A percentile compares a stretch with the other conserved stretches of the same genome.
These are phyloP conservation scores for Suhomyces yuchorum DNA, from an alignment of 1,139 yeast species.

Conservation along the genomic window DNA sequence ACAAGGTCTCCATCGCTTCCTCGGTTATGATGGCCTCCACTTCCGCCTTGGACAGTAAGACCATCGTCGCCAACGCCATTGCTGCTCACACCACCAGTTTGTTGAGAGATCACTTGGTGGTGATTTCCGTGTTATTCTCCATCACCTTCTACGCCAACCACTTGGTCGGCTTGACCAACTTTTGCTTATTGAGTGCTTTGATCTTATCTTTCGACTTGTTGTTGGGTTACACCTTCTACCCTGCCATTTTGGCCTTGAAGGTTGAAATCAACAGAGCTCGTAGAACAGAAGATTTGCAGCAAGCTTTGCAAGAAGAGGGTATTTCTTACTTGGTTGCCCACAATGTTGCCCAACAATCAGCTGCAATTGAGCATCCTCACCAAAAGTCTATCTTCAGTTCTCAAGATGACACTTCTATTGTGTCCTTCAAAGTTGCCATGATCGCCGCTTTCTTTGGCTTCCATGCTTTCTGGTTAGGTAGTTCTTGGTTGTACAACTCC, in stretches of 20 bases:
- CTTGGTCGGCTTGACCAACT: conserved; percentile 75
- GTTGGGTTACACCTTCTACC: conserved; percentile 77
- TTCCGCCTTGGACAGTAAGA: conserved; percentile 43
- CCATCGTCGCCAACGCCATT: conserved; percentile 60
- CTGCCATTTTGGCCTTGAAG: conserved; percentile 85
- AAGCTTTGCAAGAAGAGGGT: conserved; percentile 93
- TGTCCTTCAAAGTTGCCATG: conserved; percentile 66
- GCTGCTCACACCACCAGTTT: conserved; percentile 67
- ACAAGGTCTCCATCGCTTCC: conserved; percentile 75
- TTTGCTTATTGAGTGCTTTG: conserved; percentile 76
- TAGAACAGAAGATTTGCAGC: conserved; percentile 76
- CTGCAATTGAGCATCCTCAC: conserved; percentile 48
- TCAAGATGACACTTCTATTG: conserved; percentile 40
- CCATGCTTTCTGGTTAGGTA: conserved; percentile 75
- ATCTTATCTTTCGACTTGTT: conserved; percentile 74
- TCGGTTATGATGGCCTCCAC: conserved; percentile 51
- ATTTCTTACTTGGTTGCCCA: conserved; percentile 69
- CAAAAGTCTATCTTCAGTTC: conserved; percentile 31
- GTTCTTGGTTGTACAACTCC: conserved; percentile 66
- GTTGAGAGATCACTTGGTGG: conserved; percentile 78
- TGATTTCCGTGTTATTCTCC: conserved; percentile 69
- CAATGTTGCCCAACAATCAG: conserved; percentile 60
- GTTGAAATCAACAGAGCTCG: conserved; percentile 89
- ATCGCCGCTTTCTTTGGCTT: conserved; percentile 68
- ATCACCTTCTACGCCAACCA: conserved; percentile 72